Percentiles rank a stretch among this genome's conserved stretches.
Conservation (phyloP, 2,329 filamentous ascomycete genomes). For the Blumeria graminis region DNA sequence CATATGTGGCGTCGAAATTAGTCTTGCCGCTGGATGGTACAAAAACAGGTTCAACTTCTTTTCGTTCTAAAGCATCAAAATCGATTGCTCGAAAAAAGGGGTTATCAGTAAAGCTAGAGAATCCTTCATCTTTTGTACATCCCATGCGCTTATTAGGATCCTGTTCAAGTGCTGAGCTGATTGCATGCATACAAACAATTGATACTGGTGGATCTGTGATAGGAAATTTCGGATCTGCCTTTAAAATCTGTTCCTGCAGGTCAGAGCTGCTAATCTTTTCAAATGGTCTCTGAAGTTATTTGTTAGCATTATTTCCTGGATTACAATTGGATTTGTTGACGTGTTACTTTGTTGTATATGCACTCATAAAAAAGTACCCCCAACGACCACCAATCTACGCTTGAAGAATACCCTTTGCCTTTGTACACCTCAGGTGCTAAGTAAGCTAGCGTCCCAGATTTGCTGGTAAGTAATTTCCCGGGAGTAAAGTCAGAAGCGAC, state of each 20-base stretch:
- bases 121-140: conserved; percentile 30
- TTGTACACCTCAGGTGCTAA: conserved; percentile 87
- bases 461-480: conserved; percentile 68
- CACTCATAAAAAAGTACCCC: conserved; percentile 98
- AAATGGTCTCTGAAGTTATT: conserved; percentile 48
- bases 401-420: conserved; percentile 67
- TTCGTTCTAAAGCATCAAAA: conserved; percentile 62
- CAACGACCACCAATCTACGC: conserved; percentile 96
- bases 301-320: conserved; percentile 1
- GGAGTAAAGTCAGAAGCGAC: conserved; percentile 83
- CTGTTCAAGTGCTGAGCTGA: conserved; percentile 58
- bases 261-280: conserved; percentile 69
- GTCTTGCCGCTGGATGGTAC: conserved; percentile 90
- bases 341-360: conserved; percentile 79
- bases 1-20: conserved; percentile 96
- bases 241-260: conserved; percentile 57
- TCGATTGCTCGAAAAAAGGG: conserved; percentile 76
- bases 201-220: conserved; percentile 79
- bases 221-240: conserved; percentile 66
- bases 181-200: conserved; percentile 68
- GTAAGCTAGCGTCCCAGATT: conserved; percentile 89
- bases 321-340: not conserved
- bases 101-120: conserved; percentile 65
- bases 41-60: conserved; percentile 78
- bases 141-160: conserved; percentile 66